These are phyloP conservation scores for Coniosporium apollinis DNA, from an alignment of 495 filamentous ascomycete genomes.

Conservation along the genomic window DNA sequence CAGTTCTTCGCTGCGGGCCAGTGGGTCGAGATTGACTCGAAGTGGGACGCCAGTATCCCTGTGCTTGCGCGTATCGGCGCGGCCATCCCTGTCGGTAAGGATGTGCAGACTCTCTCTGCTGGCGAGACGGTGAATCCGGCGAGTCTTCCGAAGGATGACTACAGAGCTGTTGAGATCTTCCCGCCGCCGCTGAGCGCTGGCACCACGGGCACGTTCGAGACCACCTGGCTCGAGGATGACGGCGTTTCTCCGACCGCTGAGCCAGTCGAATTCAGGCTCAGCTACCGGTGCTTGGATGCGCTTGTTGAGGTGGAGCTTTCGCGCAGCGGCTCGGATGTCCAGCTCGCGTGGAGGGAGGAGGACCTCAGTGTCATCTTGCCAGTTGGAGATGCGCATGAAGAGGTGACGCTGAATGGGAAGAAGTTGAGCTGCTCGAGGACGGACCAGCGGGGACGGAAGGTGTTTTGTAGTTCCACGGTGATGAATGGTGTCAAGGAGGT, in stretches of 20 bases:
- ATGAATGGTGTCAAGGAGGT: no score
- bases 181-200: constrained; percentile 25
- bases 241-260: constrained; percentile 33
- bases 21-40: constrained; percentile 40
- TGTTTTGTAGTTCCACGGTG: no score
- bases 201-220: constrained; percentile 25
- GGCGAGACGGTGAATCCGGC: constrained; percentile 39
- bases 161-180: constrained; percentile 46
- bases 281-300: constrained; percentile 9
- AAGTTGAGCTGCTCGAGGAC: no score
- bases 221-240: constrained; percentile 48
- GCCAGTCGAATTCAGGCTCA: constrained; percentile 21
- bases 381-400: constrained; percentile 12
- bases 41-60: constrained; percentile 44
- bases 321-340: constrained; percentile 7
- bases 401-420: no score
- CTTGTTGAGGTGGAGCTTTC: constrained; percentile 12
- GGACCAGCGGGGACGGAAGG: no score
- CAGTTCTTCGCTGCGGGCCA: constrained; percentile 39
- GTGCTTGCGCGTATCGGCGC: constrained; percentile 44
- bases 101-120: constrained; percentile 36
- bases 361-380: constrained; percentile 17
- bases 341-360: constrained; percentile 12
- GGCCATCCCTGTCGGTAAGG: constrained; percentile 40
- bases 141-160: constrained; percentile 41